Base-by-base conservation (phyloP, 345 rosid genomes). In the Bruguiera sexangula region DNA sequence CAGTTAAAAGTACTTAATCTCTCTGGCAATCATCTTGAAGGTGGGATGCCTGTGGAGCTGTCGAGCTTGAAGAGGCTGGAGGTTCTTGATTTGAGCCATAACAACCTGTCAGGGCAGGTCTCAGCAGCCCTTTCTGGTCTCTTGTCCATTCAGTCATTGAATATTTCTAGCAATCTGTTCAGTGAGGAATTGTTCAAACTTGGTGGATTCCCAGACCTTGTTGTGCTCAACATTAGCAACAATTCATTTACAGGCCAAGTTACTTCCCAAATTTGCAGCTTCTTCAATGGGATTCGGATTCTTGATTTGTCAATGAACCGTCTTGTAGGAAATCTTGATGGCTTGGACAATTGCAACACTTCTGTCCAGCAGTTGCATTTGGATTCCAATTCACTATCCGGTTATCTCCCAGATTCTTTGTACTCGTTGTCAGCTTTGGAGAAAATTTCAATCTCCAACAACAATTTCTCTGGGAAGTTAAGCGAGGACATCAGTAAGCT, bases 11-110 rank as follows among this genome's bases (percentile, higher is more conserved):
- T 64, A 64, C 96, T 94, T 46, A 87, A 91, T 80, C 91, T 94
- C 69, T 91, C 97, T 37, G 60, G 13, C 81, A 91, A 94, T 70
- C 78, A 73, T 67, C 86, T 94, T n/a, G 62, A 60, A 37, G 96
- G 90, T 22, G 79, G 51, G 34, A 30, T 91, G 77, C 98, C 98
- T 0, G n/a, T 26, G 29, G 93, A 85, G 72, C 62, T 91, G 62
- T 85, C 90, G 6, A 80, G 79, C 54, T 69, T 94, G 85, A 73
- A 85, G 90, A 80, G 69, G 82, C 86, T 94, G 66, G 68, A 86
- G 75, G 83, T 81, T 83, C 90, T 94, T 84, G 98, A 94, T 87
- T 78, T 94, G 84, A 94, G 98, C 82, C 83, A 85, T 66, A 91
- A 94, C 80, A 26, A 70, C 81, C 68, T 93, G 46, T 81, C 85